phyloP scores from a whole-genome alignment of 1,284 basidiomycete genomes.

The Erythrobasidium hasegawianum region DNA sequence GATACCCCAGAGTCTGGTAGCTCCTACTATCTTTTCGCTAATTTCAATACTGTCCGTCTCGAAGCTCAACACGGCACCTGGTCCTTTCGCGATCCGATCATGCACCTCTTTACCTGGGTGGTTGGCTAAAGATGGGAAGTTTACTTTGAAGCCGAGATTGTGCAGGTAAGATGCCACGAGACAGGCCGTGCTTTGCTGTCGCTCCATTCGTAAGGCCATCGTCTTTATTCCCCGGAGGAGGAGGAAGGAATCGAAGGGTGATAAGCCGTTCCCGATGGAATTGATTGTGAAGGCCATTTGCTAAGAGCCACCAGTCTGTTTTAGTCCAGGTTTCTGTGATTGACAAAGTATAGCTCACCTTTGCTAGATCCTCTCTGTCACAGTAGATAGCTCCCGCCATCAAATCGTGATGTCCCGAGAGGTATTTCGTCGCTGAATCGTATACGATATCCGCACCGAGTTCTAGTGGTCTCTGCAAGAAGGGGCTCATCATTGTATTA shows the following conservation, averaged over 20 bases:
- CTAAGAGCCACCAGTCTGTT: conserved; percentile 49
- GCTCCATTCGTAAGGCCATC: conserved; percentile 91
- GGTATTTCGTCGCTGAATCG: conserved; percentile 96
- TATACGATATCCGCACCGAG: conserved; percentile 96
- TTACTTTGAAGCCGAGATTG: conserved; percentile 81
- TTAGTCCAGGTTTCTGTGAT: neutral
- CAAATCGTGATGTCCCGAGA: conserved; percentile 96
- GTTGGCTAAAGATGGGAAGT: conserved; percentile 83
- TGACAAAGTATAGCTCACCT: conserved; percentile 55
- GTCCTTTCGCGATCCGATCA: conserved; percentile 78
- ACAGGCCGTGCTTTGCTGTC: conserved; percentile 79
- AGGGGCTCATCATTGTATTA: conserved; percentile 99
- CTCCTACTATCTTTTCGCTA: conserved; percentile 88
- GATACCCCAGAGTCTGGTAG: conserved; percentile 92
- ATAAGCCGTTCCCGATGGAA: conserved; percentile 92
- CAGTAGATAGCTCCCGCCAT: conserved; percentile 96
- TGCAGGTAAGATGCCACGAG: conserved; percentile 84
- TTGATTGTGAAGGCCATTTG: conserved; percentile 90
- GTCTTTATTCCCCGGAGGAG: conserved; percentile 95
- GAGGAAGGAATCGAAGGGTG: conserved; percentile 94
- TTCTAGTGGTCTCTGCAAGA: conserved; percentile 90
- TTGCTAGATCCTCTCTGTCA: conserved; percentile 82
- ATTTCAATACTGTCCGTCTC: conserved; percentile 86
- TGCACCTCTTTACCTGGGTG: conserved; percentile 86
- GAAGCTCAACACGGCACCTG: conserved; percentile 92